Percentiles rank a stretch among this genome's conserved stretches.
These are phyloP conservation scores for Anastatica hierochuntica DNA, from an alignment of 345 rosid genomes.

Conservation along the genomic window DNA sequence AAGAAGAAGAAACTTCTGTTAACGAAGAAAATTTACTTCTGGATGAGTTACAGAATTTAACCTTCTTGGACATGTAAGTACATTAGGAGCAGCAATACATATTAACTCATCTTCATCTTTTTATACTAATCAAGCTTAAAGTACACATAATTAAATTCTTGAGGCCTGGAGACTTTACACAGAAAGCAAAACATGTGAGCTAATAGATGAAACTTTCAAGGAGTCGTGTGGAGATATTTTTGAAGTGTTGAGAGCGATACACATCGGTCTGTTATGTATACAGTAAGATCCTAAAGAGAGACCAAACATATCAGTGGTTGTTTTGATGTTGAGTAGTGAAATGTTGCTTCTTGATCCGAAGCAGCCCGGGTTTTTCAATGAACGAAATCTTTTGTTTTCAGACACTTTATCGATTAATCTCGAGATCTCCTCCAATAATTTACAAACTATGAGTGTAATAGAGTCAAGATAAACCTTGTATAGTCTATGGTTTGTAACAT, in stretches of 20 bases:
- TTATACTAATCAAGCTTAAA: not conserved
- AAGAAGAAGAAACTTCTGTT: too few species aligned
- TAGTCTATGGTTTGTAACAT: not conserved
- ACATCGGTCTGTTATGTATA: conserved; percentile 26
- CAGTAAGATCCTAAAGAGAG: conserved; percentile 27
- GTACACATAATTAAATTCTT: not conserved
- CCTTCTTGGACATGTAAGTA: conserved; percentile 76
- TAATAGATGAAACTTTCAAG: conserved; percentile 18
- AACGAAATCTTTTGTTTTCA: conserved; percentile 23
- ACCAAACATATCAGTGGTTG: conserved; percentile 24
- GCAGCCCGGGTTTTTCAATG: conserved; percentile 24
- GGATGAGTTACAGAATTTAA: too few species aligned
- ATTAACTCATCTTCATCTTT: not conserved
- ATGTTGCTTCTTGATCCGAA: conserved; percentile 27
- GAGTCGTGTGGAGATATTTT: conserved; percentile 17
- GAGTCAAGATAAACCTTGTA: conserved; percentile 20
- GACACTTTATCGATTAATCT: conserved; percentile 22
- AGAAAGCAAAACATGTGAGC: conserved; percentile 13
- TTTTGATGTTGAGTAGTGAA: conserved; percentile 25
- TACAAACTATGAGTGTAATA: conserved; percentile 24
- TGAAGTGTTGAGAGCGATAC: conserved; percentile 22
- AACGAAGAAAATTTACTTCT: too few species aligned
- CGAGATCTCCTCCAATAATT: conserved; percentile 18
- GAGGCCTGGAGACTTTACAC: conserved; percentile 33
- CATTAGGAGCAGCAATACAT: not conserved